Evolutionary conservation across 2,329 filamentous ascomycete species (phyloP).

Genomic region (Diaporthe longicolla): DNA sequence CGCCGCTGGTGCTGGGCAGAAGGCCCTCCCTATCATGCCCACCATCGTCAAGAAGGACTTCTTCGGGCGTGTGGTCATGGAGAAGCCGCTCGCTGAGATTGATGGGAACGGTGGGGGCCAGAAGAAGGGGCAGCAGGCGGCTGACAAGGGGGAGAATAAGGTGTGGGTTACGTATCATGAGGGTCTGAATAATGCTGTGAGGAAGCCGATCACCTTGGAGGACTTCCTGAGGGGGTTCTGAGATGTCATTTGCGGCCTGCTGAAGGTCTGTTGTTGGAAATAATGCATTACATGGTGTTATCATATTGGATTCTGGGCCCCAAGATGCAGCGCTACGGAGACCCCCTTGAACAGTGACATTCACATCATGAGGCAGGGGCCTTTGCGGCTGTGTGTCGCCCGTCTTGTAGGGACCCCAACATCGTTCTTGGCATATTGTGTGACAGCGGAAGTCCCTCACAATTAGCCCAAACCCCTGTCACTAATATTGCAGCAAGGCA

Average conservation of each 20-base stretch:
- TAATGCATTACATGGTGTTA: background rate
- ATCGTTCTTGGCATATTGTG: background rate
- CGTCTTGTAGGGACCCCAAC: too few relatives aligned
- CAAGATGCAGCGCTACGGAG: too few relatives aligned
- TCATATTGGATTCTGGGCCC: too few relatives aligned
- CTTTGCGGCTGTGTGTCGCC: too few relatives aligned
- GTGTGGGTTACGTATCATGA: conserved; percentile 94
- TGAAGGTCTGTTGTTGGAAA: background rate
- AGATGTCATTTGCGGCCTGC: background rate
- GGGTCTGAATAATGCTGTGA: conserved; percentile 91
- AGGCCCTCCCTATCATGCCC: conserved; percentile 38
- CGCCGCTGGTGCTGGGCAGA: conserved; percentile 45
- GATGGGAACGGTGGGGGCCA: conserved; percentile 54
- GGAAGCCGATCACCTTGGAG: conserved; percentile 85
- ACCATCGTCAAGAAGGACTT: conserved; percentile 48
- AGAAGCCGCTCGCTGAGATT: conserved; percentile 63
- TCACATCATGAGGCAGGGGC: too few relatives aligned
- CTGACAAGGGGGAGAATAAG: conserved; percentile 65
- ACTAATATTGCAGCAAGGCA: too few relatives aligned
- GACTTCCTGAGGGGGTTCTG: conserved; percentile 81
- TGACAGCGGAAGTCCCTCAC: background rate
- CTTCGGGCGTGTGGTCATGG: conserved; percentile 61
- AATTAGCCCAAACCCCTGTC: too few relatives aligned
- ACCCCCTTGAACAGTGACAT: background rate
- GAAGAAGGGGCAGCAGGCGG: conserved; percentile 45